Conservation (phyloP, 2,329 filamentous ascomycete genomes). For the Diplodia corticola region DNA sequence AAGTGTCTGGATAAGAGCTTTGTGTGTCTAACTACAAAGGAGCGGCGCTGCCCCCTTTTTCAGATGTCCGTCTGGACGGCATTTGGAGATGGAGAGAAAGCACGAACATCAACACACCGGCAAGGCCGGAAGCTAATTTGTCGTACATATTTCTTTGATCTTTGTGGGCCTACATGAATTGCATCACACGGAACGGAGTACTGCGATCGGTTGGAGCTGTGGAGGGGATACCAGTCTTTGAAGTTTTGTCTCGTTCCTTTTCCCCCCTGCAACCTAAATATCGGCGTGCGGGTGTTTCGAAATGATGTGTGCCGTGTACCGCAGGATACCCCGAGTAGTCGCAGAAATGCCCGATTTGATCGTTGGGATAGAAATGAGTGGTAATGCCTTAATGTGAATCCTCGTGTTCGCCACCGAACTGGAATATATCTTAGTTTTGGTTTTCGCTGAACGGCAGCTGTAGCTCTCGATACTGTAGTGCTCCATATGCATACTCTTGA, state of each 20-base stretch:
- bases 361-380: neutral
- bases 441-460: too few relatives aligned
- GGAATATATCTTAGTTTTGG: too few relatives aligned
- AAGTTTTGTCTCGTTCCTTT: neutral
- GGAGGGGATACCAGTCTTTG: neutral
- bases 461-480: too few relatives aligned
- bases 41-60: neutral
- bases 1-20: neutral
- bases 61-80: neutral
- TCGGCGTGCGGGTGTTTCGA: neutral
- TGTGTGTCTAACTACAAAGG: neutral
- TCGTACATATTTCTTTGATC: neutral
- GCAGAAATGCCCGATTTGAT: neutral
- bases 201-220: neutral
- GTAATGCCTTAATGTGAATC: neutral
- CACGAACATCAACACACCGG: neutral
- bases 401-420: neutral
- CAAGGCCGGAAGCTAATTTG: neutral
- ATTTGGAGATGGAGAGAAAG: neutral
- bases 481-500: too few relatives aligned
- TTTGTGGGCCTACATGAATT: neutral
- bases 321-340: slow-evolving; percentile 9
- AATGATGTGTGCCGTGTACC: neutral
- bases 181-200: slow-evolving; percentile 3
- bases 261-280: neutral